Evolutionary conservation across 768 basidiomycete species (phyloP).

Genomic region (Tulasnella sp.): DNA sequence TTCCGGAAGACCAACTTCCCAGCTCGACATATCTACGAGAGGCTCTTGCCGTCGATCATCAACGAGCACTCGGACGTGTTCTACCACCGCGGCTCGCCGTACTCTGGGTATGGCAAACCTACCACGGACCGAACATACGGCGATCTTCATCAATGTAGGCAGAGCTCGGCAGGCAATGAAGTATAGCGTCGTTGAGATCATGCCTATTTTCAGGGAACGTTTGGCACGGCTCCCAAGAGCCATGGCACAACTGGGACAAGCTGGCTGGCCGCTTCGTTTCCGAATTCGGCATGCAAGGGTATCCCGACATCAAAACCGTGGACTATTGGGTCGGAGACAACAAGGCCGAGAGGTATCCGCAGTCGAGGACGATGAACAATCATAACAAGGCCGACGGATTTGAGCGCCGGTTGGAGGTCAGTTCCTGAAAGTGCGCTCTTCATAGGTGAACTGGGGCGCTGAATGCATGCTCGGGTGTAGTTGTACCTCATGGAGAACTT

Average conservation of each 20-base stretch:
- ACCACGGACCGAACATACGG: constrained; percentile 68
- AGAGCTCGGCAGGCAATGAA: no score
- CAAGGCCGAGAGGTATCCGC: constrained; percentile 65
- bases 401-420: constrained; percentile 69
- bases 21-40: constrained; percentile 83
- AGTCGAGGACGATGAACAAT: constrained; percentile 66
- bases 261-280: constrained; percentile 87
- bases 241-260: constrained; percentile 91
- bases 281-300: constrained; percentile 91
- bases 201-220: constrained; percentile 56
- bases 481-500: constrained; percentile 94
- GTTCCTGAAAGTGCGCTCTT: constrained; percentile 7
- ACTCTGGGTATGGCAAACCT: constrained; percentile 63
- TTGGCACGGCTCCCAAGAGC: constrained; percentile 83
- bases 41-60: constrained; percentile 67
- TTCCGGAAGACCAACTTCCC: constrained; percentile 82
- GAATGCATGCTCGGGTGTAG: constrained; percentile 34
- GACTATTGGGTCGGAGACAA: constrained; percentile 82
- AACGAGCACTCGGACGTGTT: constrained; percentile 47
- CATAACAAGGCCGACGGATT: constrained; percentile 92
- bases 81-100: constrained; percentile 84
- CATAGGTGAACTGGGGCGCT: not conserved
- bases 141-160: constrained; percentile 85
- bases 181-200: no score
- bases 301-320: constrained; percentile 78